Conservation (phyloP, 371 early-diverging fungal species). For the Circinella minor region DNA sequence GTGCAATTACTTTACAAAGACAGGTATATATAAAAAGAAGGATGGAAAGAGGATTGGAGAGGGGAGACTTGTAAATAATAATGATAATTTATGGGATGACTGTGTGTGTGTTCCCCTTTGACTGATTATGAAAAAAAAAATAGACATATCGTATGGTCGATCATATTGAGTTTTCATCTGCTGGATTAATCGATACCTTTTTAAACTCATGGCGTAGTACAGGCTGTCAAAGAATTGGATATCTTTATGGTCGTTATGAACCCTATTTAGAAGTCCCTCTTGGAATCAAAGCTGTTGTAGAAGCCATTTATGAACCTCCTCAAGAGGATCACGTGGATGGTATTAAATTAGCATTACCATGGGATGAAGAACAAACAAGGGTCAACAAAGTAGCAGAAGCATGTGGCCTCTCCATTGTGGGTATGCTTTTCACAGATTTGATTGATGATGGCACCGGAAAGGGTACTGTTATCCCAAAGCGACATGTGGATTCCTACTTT, state of each 20-base stretch:
- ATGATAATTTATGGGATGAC: too few species aligned
- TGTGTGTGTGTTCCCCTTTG: too few species aligned
- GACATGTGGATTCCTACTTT: slow-evolving; percentile 93
- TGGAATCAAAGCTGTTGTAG: slow-evolving; percentile 97
- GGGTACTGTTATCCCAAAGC: slow-evolving; percentile 86
- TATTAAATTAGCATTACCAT: slow-evolving; percentile 66
- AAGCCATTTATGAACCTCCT: slow-evolving; percentile 94
- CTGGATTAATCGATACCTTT: slow-evolving; percentile 86
- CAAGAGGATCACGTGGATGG: slow-evolving; percentile 89
- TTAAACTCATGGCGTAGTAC: slow-evolving; percentile 89
- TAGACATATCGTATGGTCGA: slow-evolving; percentile 97
- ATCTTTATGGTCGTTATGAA: slow-evolving; percentile 94
- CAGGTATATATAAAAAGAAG: slow-evolving; percentile 62
- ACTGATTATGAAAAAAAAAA: too few species aligned
- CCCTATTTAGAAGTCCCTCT: slow-evolving; percentile 92
- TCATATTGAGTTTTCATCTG: slow-evolving; percentile 97
- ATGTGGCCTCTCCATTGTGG: slow-evolving; percentile 85
- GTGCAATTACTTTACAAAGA: slow-evolving; percentile 87
- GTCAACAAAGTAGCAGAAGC: slow-evolving; percentile 73
- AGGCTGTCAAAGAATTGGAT: slow-evolving; percentile 92
- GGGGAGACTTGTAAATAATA: too few species aligned
- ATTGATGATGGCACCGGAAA: slow-evolving; percentile 82
- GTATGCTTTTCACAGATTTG: slow-evolving; percentile 97
- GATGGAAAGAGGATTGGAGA: neutral
- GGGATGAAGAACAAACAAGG: slow-evolving; percentile 59